Conservation (phyloP, 768 basidiomycete species). For the Pleurotus cornucopiae region DNA sequence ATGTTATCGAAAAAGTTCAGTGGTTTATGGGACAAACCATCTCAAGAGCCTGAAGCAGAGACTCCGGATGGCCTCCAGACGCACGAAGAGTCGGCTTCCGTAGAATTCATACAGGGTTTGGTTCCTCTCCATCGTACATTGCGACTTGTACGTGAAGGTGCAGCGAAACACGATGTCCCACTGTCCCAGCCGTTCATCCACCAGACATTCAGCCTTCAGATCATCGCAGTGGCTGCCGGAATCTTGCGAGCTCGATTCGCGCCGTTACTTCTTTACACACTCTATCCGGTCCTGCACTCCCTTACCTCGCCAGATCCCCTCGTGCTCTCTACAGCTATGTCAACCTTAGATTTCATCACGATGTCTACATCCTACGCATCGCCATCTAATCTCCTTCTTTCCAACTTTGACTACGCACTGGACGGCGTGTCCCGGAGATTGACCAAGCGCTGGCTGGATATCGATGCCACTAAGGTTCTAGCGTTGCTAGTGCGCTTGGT, state of each 20-base stretch:
- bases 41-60: constrained; percentile 21
- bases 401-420: constrained; percentile 96
- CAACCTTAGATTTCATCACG: constrained; percentile 68
- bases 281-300: constrained; percentile 87
- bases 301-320: constrained; percentile 68
- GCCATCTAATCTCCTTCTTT: constrained; percentile 79
- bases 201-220: constrained; percentile 63
- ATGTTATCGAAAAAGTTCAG: constrained; percentile 59
- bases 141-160: constrained; percentile 37
- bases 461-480: constrained; percentile 86
- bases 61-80: constrained; percentile 10
- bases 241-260: constrained; percentile 71
- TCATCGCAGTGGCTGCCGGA: constrained; percentile 67
- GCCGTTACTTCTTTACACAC: constrained; percentile 65
- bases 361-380: constrained; percentile 84
- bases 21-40: constrained; percentile 63
- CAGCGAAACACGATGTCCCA: constrained; percentile 17
- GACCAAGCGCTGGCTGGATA: constrained; percentile 75
- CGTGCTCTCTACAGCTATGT: constrained; percentile 72
- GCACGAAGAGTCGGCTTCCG: constrained; percentile 34
- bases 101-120: constrained; percentile 68
- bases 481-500: constrained; percentile 82
- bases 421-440: constrained; percentile 86
- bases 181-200: constrained; percentile 62
- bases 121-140: constrained; percentile 56